A percentile compares a stretch with the other conserved stretches of the same genome.
phyloP scores from a whole-genome alignment of 2,329 filamentous ascomycete species.

The Madurella fahalii region DNA sequence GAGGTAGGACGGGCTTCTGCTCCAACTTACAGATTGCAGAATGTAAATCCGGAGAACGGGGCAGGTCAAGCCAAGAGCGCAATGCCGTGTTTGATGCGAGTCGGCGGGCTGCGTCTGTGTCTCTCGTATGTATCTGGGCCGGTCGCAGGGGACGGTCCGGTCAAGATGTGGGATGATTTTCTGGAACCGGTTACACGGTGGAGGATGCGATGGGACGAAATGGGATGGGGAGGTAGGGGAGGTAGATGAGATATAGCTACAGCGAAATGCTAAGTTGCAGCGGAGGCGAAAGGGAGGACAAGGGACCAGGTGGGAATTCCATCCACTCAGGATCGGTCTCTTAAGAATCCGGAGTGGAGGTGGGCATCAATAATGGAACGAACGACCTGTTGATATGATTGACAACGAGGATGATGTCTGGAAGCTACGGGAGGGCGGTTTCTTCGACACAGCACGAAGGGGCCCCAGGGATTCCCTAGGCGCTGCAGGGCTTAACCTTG shows the following conservation, averaged over 20 bases:
- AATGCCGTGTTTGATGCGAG: slow-evolving; percentile 22
- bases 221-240: slow-evolving; percentile 10
- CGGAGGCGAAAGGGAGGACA: slow-evolving; percentile 7
- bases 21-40: slow-evolving; percentile 5
- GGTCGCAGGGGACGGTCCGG: slow-evolving; percentile 9
- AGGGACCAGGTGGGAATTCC: slow-evolving; percentile 10
- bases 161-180: slow-evolving; percentile 22
- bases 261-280: slow-evolving; percentile 22
- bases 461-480: slow-evolving; percentile 2
- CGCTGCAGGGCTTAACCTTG: slow-evolving; percentile 8
- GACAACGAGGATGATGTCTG: slow-evolving; percentile 23
- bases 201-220: slow-evolving; percentile 21
- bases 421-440: slow-evolving; percentile 1
- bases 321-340: slow-evolving; percentile 6
- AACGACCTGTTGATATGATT: slow-evolving; percentile 21
- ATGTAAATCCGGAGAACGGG: slow-evolving; percentile 21
- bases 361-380: slow-evolving; percentile 20
- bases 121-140: slow-evolving; percentile 1
- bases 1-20: background rate
- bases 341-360: slow-evolving; percentile 6
- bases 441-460: background rate
- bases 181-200: slow-evolving; percentile 25
- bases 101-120: slow-evolving; percentile 1
- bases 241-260: slow-evolving; percentile 24
- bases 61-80: slow-evolving; percentile 16